phyloP scores from a whole-genome alignment of 148 eudicot species.

The Vaccinium vitisidaea region DNA sequence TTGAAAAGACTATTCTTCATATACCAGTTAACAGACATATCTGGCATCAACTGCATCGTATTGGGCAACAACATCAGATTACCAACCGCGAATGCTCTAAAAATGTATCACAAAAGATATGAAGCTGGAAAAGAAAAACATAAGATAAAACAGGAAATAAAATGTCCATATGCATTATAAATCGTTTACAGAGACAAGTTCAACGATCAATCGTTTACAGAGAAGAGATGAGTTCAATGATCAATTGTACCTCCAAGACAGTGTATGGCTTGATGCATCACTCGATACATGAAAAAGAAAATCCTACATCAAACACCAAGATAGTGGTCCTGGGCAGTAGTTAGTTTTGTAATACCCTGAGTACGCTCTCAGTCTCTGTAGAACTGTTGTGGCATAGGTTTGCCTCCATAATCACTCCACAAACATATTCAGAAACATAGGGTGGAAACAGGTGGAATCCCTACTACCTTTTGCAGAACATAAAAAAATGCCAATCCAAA shows the following conservation, averaged over 20 bases:
- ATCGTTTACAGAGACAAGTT: not conserved
- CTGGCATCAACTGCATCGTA: not conserved
- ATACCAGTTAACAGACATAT: not conserved
- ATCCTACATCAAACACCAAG: not conserved
- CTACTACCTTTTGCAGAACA: not conserved
- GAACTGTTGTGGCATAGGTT: not conserved
- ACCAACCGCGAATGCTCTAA: not conserved
- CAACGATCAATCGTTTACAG: not conserved
- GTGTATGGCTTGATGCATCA: not conserved
- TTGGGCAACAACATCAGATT: not conserved
- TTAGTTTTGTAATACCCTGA: not conserved
- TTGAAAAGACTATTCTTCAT: not conserved
- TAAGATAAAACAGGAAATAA: not conserved
- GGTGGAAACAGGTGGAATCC: not conserved
- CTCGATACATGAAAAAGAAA: not conserved
- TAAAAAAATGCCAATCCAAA: not conserved
- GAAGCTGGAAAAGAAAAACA: not conserved
- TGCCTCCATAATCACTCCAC: not conserved
- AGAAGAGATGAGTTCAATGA: too few species aligned
- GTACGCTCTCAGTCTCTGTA: not conserved
- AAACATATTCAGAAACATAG: not conserved
- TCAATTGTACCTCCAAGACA: not conserved
- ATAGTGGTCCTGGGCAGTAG: not conserved
- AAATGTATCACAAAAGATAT: not conserved
- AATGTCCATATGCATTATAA: not conserved